Conservation (phyloP, 2,329 filamentous ascomycete species). For the Penicillium psychrosexuale region DNA sequence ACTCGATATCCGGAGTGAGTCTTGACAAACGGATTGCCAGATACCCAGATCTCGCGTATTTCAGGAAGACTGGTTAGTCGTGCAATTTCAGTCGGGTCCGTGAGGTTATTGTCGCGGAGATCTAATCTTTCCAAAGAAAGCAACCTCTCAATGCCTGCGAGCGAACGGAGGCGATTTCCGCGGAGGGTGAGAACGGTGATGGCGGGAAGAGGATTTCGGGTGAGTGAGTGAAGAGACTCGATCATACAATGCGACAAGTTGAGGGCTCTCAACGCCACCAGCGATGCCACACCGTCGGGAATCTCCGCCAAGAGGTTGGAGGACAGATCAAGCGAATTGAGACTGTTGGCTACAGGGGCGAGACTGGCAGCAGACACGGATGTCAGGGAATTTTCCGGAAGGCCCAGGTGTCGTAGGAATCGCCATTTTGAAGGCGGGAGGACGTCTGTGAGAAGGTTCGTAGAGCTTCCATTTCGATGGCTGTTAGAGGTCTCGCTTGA, state of each 20-base stretch:
- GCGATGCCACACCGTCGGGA: conserved; percentile 80
- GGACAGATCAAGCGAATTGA: conserved; percentile 90
- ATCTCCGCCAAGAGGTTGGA: conserved; percentile 92
- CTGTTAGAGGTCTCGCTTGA: conserved; percentile 63
- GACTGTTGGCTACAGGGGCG: conserved; percentile 75
- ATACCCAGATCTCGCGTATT: conserved; percentile 87
- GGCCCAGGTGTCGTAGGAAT: conserved; percentile 84
- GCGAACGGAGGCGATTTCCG: conserved; percentile 78
- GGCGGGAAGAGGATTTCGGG: conserved; percentile 77
- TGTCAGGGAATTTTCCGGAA: conserved; percentile 88
- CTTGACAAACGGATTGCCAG: conserved; percentile 86
- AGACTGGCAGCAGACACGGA: conserved; percentile 73
- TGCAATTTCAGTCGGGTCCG: conserved; percentile 87
- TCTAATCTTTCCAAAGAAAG: conserved; percentile 87
- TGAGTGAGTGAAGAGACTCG: conserved; percentile 82
- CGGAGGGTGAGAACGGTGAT: conserved; percentile 91
- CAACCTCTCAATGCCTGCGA: conserved; percentile 86
- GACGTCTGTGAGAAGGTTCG: conserved; percentile 69
- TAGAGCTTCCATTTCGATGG: conserved; percentile 62
- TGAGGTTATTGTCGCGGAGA: conserved; percentile 82
- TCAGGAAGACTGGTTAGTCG: conserved; percentile 87
- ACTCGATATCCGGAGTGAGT: conserved; percentile 82
- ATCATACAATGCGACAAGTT: conserved; percentile 99
- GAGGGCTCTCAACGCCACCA: conserved; percentile 84
- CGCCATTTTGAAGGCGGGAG: conserved; percentile 89